These are phyloP conservation scores for Chlamydomonas sphaeroides DNA, from an alignment of 139 green algal species.

Conservation along the genomic window DNA sequence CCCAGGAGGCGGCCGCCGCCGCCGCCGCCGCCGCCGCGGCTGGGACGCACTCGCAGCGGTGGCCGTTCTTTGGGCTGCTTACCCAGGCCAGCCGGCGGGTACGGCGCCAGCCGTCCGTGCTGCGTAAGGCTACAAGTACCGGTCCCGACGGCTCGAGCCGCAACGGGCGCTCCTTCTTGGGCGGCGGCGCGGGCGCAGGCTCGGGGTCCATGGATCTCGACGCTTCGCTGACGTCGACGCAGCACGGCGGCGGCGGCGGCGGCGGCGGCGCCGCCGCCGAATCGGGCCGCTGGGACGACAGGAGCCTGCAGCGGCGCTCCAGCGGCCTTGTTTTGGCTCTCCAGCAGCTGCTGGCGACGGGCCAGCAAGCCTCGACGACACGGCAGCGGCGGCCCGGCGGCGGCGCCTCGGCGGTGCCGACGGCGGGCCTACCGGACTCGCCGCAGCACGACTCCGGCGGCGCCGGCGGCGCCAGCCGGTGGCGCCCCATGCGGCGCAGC, in stretches of 20 bases:
- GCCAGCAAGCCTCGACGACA: neutral
- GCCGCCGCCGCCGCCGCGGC: constrained; percentile 2
- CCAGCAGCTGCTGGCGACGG: neutral
- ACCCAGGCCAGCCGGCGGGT: too few species aligned
- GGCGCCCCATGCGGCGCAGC: too few species aligned
- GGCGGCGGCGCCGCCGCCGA: neutral
- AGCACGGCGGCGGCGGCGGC: neutral
- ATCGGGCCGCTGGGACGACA: neutral
- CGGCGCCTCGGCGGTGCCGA: too few species aligned
- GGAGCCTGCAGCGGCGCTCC: neutral
- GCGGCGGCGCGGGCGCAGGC: too few species aligned
- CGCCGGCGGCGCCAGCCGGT: too few species aligned
- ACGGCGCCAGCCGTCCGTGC: too few species aligned
- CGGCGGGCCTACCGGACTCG: neutral
- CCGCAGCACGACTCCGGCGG: too few species aligned
- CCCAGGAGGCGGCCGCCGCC: neutral
- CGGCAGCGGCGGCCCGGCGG: neutral
- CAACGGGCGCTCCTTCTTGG: too few species aligned
- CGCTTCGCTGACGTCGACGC: too few species aligned
- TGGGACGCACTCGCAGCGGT: neutral
- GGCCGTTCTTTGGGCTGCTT: neutral
- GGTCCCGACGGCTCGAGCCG: too few species aligned
- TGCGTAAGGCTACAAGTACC: too few species aligned
- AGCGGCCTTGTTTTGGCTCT: neutral
- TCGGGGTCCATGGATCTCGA: too few species aligned